Percentiles rank a stretch among this genome's conserved stretches.
Evolutionary conservation across 345 rosid species (phyloP).

Genomic region (Stellera chamaejasme): DNA sequence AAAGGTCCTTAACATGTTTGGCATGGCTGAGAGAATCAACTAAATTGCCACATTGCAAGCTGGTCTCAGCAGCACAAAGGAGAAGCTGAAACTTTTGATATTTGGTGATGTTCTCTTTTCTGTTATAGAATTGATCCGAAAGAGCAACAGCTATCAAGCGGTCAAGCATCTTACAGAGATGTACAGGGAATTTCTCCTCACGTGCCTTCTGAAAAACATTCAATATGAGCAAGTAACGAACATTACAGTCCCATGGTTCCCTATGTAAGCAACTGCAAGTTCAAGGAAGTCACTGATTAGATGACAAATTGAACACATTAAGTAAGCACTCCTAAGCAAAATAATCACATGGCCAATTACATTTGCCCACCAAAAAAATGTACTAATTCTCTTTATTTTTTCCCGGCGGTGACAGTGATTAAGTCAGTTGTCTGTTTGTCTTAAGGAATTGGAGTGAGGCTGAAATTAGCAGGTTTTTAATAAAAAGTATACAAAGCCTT

Average conservation of each 20-base stretch:
- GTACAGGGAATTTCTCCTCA: constrained; percentile 75
- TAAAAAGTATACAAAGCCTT: too few relatives aligned
- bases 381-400: neutral
- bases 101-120: constrained; percentile 22
- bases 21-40: constrained; percentile 39
- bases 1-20: constrained; percentile 45
- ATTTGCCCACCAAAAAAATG: neutral
- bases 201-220: constrained; percentile 80
- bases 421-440: neutral
- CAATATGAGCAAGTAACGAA: constrained; percentile 63
- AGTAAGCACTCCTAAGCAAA: constrained; percentile 4
- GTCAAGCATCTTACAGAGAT: constrained; percentile 40
- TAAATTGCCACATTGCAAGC: constrained; percentile 51
- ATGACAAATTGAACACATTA: constrained; percentile 3
- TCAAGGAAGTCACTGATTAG: constrained; percentile 8
- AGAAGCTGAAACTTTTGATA: constrained; percentile 80
- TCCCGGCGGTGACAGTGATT: neutral
- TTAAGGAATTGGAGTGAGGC: too few relatives aligned
- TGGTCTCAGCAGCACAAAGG: constrained; percentile 77
- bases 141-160: constrained; percentile 49
- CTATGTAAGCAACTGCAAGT: constrained; percentile 55
- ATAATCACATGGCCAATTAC: neutral
- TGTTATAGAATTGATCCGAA: constrained; percentile 39
- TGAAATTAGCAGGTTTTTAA: too few relatives aligned
- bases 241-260: constrained; percentile 76